These are phyloP conservation scores for Candida parachauliodes DNA, from an alignment of 805 yeast genomes.

Conservation along the genomic window DNA sequence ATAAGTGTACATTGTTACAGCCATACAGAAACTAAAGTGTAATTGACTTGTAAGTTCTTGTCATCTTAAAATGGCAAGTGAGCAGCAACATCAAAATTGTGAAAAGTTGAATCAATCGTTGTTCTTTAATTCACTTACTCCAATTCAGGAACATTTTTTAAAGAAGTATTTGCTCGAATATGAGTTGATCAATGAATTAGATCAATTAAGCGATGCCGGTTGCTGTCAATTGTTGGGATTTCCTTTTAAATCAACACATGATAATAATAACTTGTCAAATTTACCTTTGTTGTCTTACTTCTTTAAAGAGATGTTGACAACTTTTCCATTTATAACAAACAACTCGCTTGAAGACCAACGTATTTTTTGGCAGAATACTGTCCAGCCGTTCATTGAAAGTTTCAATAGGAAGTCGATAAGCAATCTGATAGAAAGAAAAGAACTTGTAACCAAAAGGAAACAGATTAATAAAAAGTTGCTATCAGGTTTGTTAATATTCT, in stretches of 20 bases:
- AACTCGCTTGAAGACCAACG: slow-evolving; percentile 44
- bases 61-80: not conserved
- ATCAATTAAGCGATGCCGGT: slow-evolving; percentile 51
- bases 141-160: slow-evolving; percentile 80
- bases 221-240: slow-evolving; percentile 70
- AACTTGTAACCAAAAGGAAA: slow-evolving; percentile 59
- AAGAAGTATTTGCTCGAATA: slow-evolving; percentile 73
- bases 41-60: too few relatives aligned
- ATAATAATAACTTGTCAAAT: slow-evolving; percentile 19
- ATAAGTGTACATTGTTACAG: too few relatives aligned
- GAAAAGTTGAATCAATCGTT: not conserved
- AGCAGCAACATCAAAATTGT: too few relatives aligned
- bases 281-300: slow-evolving; percentile 72
- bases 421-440: slow-evolving; percentile 70
- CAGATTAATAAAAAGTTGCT: slow-evolving; percentile 60
- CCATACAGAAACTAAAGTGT: too few relatives aligned
- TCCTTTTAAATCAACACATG: slow-evolving; percentile 51
- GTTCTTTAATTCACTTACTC: slow-evolving; percentile 13
- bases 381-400: slow-evolving; percentile 79
- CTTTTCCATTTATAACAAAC: slow-evolving; percentile 71
- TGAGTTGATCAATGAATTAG: slow-evolving; percentile 62
- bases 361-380: slow-evolving; percentile 70
- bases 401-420: slow-evolving; percentile 72
- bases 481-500: slow-evolving; percentile 60
- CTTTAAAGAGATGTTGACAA: slow-evolving; percentile 56